Conservation (phyloP, 495 filamentous ascomycete genomes). For the Bombardia bombarda region DNA sequence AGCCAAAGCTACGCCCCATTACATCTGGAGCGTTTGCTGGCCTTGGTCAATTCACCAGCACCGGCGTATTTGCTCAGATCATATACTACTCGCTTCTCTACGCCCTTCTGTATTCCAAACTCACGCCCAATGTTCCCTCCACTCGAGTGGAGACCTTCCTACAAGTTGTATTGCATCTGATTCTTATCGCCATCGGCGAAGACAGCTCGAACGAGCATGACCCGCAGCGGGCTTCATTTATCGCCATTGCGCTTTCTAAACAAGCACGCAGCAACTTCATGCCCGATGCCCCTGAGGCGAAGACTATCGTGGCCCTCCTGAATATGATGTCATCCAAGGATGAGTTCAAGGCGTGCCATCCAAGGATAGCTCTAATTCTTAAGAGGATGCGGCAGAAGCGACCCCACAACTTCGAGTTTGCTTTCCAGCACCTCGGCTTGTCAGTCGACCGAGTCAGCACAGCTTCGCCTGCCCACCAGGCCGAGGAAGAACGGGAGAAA, state of each 20-base stretch:
- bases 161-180: slow-evolving; percentile 81
- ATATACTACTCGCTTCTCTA: slow-evolving; percentile 83
- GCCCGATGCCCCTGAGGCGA: slow-evolving; percentile 35
- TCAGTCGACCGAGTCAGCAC: slow-evolving; percentile 45
- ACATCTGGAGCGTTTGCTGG: slow-evolving; percentile 65
- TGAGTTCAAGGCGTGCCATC: slow-evolving; percentile 68
- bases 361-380: slow-evolving; percentile 80
- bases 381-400: slow-evolving; percentile 78
- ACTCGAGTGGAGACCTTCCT: slow-evolving; percentile 86
- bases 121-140: slow-evolving; percentile 62
- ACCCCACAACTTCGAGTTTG: slow-evolving; percentile 57
- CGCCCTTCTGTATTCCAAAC: slow-evolving; percentile 52
- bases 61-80: slow-evolving; percentile 80
- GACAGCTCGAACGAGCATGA: slow-evolving; percentile 57
- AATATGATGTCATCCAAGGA: slow-evolving; percentile 65
- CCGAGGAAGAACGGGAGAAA: slow-evolving; percentile 63
- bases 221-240: slow-evolving; percentile 49
- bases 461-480: slow-evolving; percentile 46
- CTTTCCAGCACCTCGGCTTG: slow-evolving; percentile 42
- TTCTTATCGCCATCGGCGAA: slow-evolving; percentile 74
- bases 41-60: slow-evolving; percentile 69
- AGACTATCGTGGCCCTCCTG: slow-evolving; percentile 68
- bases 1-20: slow-evolving; percentile 78
- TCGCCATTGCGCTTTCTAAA: slow-evolving; percentile 57
- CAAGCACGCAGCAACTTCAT: slow-evolving; percentile 48